Base-by-base conservation (phyloP, 495 filamentous ascomycete species). In the Arthonia radiata region DNA sequence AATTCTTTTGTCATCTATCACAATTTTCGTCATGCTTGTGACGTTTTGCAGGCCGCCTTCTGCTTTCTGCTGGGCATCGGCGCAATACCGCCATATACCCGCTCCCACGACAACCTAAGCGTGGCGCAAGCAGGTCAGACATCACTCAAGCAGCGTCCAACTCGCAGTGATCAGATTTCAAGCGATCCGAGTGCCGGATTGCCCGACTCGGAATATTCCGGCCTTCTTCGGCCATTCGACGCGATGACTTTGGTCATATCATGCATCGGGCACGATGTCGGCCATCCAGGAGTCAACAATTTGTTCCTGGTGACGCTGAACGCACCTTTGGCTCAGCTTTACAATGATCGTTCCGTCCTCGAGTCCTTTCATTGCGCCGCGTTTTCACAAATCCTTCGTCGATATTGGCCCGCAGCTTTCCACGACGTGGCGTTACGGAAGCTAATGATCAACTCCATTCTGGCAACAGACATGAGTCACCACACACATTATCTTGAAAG, bases 321-420 rank as follows among this genome's bases (percentile, higher is more conserved):
- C 42, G 76, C 86, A 21, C 89, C 86, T 8, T 57, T 97, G 11
- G 86, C 86, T n/a, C 86, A 94, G 43, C 56, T 94, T 9, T 97
- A 97, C 50, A 97, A 94, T 44, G 86, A 97, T 45, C 74, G 73
- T 34, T 97, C 86, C 10, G 86, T 97, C 13, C 61, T 97, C 15
- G 86, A 97, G 50, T 83, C 82, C 10, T 97, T 93, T 44, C 86
- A 97, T 40, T 93, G 86, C 42, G 89, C 86, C 9, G 86, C 89
- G 2, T 97, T 82, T 42, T 93, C 79, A 2, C 86, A 94, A 42
- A 91, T 97, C 18, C 62, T 97, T 18, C 74, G 81, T 25, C 71
- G 81, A 18, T 66, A 93, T 48, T 97, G 86, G 86, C 80, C 80
- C 4, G 53, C 64, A 2, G 72, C 71, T 2, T 83, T 82, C 37